These are phyloP conservation scores for Metschnikowia baotianmanensis DNA, from an alignment of 805 yeast genomes.

Conservation along the genomic window DNA sequence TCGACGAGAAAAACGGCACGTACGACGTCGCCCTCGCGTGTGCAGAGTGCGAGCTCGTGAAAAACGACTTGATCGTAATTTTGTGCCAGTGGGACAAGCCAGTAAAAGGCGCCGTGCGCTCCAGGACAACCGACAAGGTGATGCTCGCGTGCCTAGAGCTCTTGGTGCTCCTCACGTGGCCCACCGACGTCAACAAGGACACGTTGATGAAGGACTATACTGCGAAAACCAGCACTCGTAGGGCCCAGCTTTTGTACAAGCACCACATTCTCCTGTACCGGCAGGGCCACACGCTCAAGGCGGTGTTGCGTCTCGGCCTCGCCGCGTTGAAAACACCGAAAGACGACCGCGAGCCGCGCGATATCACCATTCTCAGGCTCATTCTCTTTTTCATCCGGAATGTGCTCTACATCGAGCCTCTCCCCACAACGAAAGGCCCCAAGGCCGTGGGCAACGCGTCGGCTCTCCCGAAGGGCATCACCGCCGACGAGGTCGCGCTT, in stretches of 20 bases:
- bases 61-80: slow-evolving; percentile 71
- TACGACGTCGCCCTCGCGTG: slow-evolving; percentile 88
- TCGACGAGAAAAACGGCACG: slow-evolving; percentile 68
- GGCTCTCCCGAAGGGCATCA: slow-evolving; percentile 56
- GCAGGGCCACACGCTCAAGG: slow-evolving; percentile 62
- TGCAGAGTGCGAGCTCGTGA: slow-evolving; percentile 71
- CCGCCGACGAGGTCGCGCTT: slow-evolving; percentile 65
- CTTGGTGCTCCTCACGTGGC: slow-evolving; percentile 84
- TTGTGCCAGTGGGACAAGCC: slow-evolving; percentile 67
- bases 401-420: slow-evolving; percentile 73
- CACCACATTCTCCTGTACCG: slow-evolving; percentile 56
- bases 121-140: slow-evolving; percentile 49
- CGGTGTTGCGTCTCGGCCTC: slow-evolving; percentile 65
- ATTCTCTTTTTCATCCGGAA: slow-evolving; percentile 76
- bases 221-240: slow-evolving; percentile 52
- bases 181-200: slow-evolving; percentile 60
- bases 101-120: slow-evolving; percentile 22
- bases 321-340: slow-evolving; percentile 54
- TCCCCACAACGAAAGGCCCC: slow-evolving; percentile 49
- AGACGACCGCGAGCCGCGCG: slow-evolving; percentile 62
- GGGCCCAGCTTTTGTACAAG: slow-evolving; percentile 65
- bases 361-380: slow-evolving; percentile 67
- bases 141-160: slow-evolving; percentile 75
- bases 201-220: slow-evolving; percentile 44
- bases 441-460: slow-evolving; percentile 34